Evolutionary conservation across 768 basidiomycete genomes (phyloP).

Genomic region (Coprinopsis strossmayeri): DNA sequence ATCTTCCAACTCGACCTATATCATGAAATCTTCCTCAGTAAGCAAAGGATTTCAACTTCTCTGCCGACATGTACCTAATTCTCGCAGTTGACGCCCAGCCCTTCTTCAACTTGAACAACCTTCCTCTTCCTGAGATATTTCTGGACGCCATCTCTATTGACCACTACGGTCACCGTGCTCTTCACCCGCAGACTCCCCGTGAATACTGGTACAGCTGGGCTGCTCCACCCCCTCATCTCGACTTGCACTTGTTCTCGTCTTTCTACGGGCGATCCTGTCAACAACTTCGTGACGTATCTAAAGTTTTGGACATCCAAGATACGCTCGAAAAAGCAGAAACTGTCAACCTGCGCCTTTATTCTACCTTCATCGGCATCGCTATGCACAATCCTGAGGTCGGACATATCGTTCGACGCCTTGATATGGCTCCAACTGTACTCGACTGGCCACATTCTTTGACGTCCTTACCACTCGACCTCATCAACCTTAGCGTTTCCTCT

Average conservation of each 20-base stretch:
- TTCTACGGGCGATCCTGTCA: not conserved
- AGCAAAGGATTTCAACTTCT: not conserved
- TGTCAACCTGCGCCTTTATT: not conserved
- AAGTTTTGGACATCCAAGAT: not conserved
- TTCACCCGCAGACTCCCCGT: not conserved
- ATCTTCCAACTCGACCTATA: not conserved
- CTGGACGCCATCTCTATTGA: not conserved
- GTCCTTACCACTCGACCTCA: not conserved
- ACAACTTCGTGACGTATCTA: not conserved
- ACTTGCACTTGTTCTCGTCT: not conserved
- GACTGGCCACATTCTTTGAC: not conserved
- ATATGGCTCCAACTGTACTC: not conserved
- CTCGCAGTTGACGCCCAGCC: not conserved
- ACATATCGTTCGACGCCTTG: not conserved
- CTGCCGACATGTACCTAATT: not conserved
- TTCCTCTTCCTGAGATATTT: not conserved
- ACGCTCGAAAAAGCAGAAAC: not conserved
- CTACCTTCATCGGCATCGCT: not conserved
- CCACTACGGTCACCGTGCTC: not conserved
- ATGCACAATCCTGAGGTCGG: not conserved
- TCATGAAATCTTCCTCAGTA: not conserved
- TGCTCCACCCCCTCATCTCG: not conserved
- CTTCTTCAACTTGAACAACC: not conserved
- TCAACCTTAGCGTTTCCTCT: not conserved
- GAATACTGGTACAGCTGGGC: not conserved